Conservation (phyloP, 345 rosid species). For the Mangifera indica region DNA sequence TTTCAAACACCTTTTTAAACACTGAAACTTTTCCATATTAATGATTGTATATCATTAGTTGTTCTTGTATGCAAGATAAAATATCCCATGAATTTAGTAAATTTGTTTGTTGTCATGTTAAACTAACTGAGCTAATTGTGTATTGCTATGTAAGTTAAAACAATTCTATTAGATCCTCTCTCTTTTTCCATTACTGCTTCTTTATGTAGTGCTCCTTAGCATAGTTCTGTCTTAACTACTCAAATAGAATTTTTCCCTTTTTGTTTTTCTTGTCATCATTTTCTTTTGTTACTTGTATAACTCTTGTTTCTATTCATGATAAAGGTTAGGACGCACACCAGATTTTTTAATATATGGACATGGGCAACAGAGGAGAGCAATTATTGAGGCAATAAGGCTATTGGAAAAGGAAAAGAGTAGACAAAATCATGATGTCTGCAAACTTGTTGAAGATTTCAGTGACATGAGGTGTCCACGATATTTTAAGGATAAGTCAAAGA, state of each 20-base stretch:
- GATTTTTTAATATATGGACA: constrained; percentile 87
- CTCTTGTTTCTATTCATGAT: constrained; percentile 21
- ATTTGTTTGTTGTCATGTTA: not conserved
- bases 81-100: not conserved
- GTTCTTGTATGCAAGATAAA: not conserved
- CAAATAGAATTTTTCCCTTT: not conserved
- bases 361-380: constrained; percentile 93
- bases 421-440: constrained; percentile 32
- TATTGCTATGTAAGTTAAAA: not conserved
- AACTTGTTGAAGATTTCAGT: constrained; percentile 37
- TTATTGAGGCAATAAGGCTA: constrained; percentile 83
- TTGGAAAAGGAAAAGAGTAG: constrained; percentile 55
- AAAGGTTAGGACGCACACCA: constrained; percentile 76
- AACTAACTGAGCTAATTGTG: not conserved
- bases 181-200: not conserved
- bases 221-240: not conserved
- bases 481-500: constrained; percentile 76
- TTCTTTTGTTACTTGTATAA: constrained; percentile 15
- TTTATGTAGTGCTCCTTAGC: constrained; percentile 1
- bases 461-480: constrained; percentile 42
- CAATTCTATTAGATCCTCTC: not conserved
- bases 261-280: not conserved
- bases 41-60: not conserved
- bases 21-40: not conserved
- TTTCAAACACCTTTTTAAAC: not conserved